phyloP scores from a whole-genome alignment of 768 basidiomycete genomes.

The Mrakia frigida region DNA sequence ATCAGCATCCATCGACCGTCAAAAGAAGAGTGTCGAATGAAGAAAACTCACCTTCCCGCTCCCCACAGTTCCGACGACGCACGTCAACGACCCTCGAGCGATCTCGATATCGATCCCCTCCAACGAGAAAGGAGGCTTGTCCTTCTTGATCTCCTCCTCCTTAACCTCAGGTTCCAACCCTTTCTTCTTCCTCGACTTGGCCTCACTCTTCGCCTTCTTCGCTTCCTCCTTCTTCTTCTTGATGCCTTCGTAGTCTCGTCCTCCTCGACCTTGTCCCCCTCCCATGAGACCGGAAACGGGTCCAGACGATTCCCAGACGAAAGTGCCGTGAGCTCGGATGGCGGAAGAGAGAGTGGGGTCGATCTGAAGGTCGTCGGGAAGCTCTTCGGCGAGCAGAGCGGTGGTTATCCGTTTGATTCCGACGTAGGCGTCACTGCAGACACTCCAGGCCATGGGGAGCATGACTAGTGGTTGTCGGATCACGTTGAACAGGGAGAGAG shows the following conservation, averaged over 20 bases:
- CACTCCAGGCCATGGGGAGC: slow-evolving; percentile 38
- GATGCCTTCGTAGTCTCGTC: slow-evolving; percentile 29
- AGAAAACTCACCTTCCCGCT: slow-evolving; percentile 36
- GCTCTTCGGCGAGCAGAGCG: slow-evolving; percentile 57
- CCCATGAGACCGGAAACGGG: slow-evolving; percentile 7
- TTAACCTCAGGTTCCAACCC: slow-evolving; percentile 35
- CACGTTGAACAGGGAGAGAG: slow-evolving; percentile 57
- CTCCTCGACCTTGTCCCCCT: slow-evolving; percentile 22
- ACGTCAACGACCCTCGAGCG: slow-evolving; percentile 38
- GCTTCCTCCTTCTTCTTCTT: slow-evolving; percentile 37
- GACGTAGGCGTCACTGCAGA: slow-evolving; percentile 52
- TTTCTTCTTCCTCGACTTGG: slow-evolving; percentile 35
- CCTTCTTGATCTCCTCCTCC: slow-evolving; percentile 35
- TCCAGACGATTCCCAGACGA: slow-evolving; percentile 26
- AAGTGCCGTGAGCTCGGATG: slow-evolving; percentile 28
- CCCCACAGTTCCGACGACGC: slow-evolving; percentile 42
- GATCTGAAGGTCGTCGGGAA: slow-evolving; percentile 50
- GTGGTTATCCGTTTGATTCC: slow-evolving; percentile 52
- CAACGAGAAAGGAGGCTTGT: slow-evolving; percentile 51
- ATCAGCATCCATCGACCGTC: not conserved
- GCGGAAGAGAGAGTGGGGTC: slow-evolving; percentile 38
- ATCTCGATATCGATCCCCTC: slow-evolving; percentile 49
- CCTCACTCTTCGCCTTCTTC: slow-evolving; percentile 34
- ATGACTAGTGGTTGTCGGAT: slow-evolving; percentile 38
- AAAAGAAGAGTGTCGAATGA: not conserved